These are phyloP conservation scores for Aspergillus eucalypticola DNA, from an alignment of 2,329 filamentous ascomycete species.

Conservation along the genomic window DNA sequence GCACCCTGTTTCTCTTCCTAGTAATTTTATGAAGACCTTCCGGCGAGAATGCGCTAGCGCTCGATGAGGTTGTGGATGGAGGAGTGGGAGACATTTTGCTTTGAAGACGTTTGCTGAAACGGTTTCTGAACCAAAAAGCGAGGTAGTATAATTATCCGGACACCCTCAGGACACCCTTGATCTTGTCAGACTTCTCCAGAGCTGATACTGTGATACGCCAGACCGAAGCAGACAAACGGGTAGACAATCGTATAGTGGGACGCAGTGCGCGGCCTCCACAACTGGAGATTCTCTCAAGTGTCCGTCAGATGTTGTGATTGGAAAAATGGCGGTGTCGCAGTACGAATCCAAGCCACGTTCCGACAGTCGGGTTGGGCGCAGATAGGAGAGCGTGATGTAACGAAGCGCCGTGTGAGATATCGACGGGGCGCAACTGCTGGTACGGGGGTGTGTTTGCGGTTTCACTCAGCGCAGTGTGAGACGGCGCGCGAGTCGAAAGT, in stretches of 20 bases:
- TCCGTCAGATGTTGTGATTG: neutral
- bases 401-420: neutral
- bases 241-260: neutral
- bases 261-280: neutral
- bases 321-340: neutral
- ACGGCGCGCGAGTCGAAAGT: neutral
- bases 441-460: constrained; percentile 12
- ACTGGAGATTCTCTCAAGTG: neutral
- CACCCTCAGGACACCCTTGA: neutral
- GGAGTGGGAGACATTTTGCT: constrained; percentile 42
- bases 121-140: neutral
- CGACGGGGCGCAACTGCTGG: constrained; percentile 9
- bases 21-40: constrained; percentile 86
- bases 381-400: neutral
- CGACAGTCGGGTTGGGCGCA: constrained; percentile 8
- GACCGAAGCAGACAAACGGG: too few species aligned
- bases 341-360: constrained; percentile 1
- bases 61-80: constrained; percentile 68
- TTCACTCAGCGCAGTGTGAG: constrained; percentile 8
- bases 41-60: constrained; percentile 71
- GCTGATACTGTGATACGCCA: too few species aligned
- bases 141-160: neutral
- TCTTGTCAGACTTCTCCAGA: neutral
- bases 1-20: constrained; percentile 87
- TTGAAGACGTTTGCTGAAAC: neutral